These are phyloP conservation scores for Dendrobium officinale DNA, from an alignment of 106 monocot genomes.

Conservation along the genomic window DNA sequence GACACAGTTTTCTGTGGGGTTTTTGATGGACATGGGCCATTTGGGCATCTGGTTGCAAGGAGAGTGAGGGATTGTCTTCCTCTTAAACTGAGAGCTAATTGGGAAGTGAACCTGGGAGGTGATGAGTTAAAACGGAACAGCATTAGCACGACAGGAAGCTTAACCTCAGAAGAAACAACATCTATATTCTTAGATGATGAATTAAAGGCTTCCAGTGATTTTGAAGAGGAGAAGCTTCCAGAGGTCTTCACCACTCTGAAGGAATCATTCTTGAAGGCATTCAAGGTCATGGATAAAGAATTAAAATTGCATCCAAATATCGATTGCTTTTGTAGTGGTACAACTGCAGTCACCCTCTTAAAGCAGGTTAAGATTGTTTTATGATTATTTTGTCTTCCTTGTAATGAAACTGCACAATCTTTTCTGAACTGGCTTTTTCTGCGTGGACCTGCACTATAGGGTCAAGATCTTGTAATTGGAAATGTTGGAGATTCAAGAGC, in stretches of 20 bases:
- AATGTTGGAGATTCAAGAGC: conserved; percentile 29
- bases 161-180: conserved; percentile 16
- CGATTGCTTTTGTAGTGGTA: conserved; percentile 70
- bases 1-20: conserved; percentile 83
- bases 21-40: conserved; percentile 93
- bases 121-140: conserved; percentile 3
- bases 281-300: conserved; percentile 65
- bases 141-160: conserved; percentile 16
- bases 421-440: neutral
- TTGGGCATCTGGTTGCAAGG: conserved; percentile 80
- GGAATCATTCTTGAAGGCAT: conserved; percentile 48
- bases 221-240: conserved; percentile 17
- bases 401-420: neutral
- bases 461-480: conserved; percentile 28
- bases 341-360: conserved; percentile 65
- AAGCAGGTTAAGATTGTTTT: conserved; percentile 44
- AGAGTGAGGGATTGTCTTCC: conserved; percentile 73
- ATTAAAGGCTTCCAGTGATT: conserved; percentile 9
- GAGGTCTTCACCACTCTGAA: conserved; percentile 27
- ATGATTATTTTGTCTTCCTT: neutral
- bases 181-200: conserved; percentile 15
- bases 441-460: conserved; percentile 1
- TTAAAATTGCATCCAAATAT: conserved; percentile 36
- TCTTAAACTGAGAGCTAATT: conserved; percentile 33
- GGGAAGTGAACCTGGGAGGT: conserved; percentile 14